Percentiles rank a stretch among this genome's conserved stretches.
phyloP scores from a whole-genome alignment of 331 rosid genomes.

The Malus hybrid region DNA sequence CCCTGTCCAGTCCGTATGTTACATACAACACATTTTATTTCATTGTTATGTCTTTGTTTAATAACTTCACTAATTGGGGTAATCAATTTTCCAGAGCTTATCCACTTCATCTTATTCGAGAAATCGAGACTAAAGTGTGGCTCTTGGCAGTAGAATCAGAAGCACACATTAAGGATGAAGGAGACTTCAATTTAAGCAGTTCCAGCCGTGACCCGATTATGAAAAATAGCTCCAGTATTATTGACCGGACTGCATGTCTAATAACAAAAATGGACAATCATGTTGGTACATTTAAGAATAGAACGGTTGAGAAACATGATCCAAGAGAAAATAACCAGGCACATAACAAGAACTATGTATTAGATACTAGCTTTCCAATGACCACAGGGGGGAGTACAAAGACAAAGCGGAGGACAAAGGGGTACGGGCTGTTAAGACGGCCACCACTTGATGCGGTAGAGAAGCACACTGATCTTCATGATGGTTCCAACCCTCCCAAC shows the following conservation, averaged over 20 bases:
- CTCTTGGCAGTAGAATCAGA: constrained; percentile 94
- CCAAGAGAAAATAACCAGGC: constrained; percentile 51
- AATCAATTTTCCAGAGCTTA: constrained; percentile 56
- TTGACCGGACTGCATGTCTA: constrained; percentile 81
- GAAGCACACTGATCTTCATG: constrained; percentile 54
- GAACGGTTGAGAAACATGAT: constrained; percentile 59
- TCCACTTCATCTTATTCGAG: constrained; percentile 87
- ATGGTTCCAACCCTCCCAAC: constrained; percentile 41
- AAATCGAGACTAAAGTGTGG: constrained; percentile 96
- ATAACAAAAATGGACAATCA: constrained; percentile 92
- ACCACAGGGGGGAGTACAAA: constrained; percentile 58
- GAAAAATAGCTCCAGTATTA: constrained; percentile 69
- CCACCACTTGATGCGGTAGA: constrained; percentile 54
- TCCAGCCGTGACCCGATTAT: constrained; percentile 41
- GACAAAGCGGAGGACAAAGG: constrained; percentile 83
- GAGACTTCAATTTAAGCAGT: constrained; percentile 55
- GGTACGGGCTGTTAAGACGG: constrained; percentile 51
- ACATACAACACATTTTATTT: constrained; percentile 11
- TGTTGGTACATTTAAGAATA: constrained; percentile 49
- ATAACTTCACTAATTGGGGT: constrained; percentile 25
- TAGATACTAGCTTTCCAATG: constrained; percentile 49
- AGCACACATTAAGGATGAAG: constrained; percentile 79
- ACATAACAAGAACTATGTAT: constrained; percentile 50
- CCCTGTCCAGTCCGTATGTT: constrained; percentile 71
- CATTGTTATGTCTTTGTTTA: constrained; percentile 17